Conservation (phyloP, 1,284 basidiomycete genomes). For the Leccinum griseonigrum region DNA sequence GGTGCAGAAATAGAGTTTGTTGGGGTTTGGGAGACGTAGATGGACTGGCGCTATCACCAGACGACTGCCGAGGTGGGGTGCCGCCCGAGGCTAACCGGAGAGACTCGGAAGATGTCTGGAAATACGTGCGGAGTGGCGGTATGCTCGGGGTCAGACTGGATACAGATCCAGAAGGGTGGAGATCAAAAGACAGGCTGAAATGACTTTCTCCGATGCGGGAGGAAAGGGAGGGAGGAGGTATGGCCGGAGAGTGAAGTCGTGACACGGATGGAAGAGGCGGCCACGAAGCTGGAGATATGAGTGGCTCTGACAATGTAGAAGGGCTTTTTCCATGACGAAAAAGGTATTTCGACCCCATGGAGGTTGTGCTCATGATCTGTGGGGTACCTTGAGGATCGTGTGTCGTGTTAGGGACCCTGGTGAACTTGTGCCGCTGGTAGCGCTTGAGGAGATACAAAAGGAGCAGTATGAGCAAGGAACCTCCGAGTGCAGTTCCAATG, state of each 20-base stretch:
- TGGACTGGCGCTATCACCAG: background rate
- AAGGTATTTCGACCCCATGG: background rate
- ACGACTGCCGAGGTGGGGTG: background rate
- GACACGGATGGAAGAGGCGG: constrained; percentile 7
- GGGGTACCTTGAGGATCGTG: background rate
- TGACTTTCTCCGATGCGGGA: constrained; percentile 3
- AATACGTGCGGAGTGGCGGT: constrained; percentile 5
- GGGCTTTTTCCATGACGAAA: constrained; percentile 10
- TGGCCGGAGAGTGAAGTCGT: background rate
- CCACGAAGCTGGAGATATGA: constrained; percentile 15
- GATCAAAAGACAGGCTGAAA: background rate
- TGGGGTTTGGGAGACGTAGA: constrained; percentile 2
- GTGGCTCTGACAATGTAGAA: constrained; percentile 27
- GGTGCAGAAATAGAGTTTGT: constrained; percentile 19
- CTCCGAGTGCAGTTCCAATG: constrained; percentile 20
- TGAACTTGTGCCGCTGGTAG: constrained; percentile 15
- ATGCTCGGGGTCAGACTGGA: constrained; percentile 3
- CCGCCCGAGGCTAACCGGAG: background rate
- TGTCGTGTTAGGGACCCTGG: constrained; percentile 17
- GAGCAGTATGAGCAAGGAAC: constrained; percentile 14
- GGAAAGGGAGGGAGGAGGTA: constrained; percentile 3
- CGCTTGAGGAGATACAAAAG: constrained; percentile 17
- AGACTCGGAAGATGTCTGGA: background rate
- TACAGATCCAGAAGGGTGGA: background rate
- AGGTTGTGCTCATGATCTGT: background rate